These are phyloP conservation scores for Beauveria sp. DNA, from an alignment of 2,329 filamentous ascomycete genomes.

Conservation along the genomic window DNA sequence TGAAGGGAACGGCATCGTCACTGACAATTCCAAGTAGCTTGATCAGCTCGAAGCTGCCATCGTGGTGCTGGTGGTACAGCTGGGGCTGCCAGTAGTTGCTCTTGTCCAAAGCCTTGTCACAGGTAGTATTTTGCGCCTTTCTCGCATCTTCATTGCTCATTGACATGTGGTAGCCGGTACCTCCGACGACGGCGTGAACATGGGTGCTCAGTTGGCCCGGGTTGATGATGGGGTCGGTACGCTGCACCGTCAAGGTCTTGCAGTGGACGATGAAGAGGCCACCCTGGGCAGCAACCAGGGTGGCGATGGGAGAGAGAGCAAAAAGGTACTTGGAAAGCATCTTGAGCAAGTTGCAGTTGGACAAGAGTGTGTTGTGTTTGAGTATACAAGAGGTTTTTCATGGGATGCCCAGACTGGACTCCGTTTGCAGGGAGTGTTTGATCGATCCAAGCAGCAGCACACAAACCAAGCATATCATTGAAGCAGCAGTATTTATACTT, in stretches of 20 bases:
- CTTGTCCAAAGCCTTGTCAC: constrained; percentile 51
- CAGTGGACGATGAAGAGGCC: constrained; percentile 22
- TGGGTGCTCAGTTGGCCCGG: constrained; percentile 48
- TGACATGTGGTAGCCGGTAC: constrained; percentile 49
- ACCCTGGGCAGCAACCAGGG: background rate
- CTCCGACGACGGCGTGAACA: constrained; percentile 55
- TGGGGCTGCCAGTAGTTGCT: constrained; percentile 64
- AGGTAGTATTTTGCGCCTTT: constrained; percentile 55
- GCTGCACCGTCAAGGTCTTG: constrained; percentile 26
- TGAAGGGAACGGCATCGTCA: background rate
- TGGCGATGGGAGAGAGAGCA: background rate
- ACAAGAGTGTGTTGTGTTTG: background rate
- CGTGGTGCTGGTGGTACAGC: constrained; percentile 41
- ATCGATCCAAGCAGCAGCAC: background rate
- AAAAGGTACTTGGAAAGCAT: background rate
- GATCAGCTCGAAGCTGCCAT: constrained; percentile 46
- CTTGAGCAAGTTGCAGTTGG: background rate
- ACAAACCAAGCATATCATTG: background rate
- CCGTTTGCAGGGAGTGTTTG: constrained; percentile 1
- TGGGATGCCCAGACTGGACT: background rate
- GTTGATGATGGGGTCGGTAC: constrained; percentile 51
- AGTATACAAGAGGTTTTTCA: background rate
- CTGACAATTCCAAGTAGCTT: constrained; percentile 22
- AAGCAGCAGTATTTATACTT: background rate
- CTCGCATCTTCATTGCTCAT: constrained; percentile 45